Conservation (phyloP, 2,329 filamentous ascomycete species). For the Trichophyton schoenleinii region DNA sequence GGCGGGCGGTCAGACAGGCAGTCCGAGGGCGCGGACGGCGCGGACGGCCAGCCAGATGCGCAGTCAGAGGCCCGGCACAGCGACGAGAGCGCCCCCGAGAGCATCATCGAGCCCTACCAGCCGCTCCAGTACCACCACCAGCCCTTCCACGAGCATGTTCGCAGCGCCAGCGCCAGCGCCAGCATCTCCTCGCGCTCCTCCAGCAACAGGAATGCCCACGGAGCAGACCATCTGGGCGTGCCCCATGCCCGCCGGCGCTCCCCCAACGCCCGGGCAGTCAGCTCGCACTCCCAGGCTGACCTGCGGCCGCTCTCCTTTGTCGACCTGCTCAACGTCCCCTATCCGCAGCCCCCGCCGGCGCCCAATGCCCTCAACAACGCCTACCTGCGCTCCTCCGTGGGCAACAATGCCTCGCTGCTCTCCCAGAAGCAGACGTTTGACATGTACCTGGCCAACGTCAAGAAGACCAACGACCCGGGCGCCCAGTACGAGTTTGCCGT, state of each 20-base stretch:
- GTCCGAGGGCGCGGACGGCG: constrained; percentile 9
- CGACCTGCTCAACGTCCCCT: constrained; percentile 54
- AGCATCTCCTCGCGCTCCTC: constrained; percentile 21
- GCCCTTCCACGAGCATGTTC: constrained; percentile 29
- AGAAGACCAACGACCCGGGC: constrained; percentile 83
- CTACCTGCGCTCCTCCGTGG: constrained; percentile 63
- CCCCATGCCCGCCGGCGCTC: constrained; percentile 50
- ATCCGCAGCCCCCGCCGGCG: constrained; percentile 64
- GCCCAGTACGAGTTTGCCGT: constrained; percentile 95
- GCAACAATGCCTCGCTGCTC: constrained; percentile 79
- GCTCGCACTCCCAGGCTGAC: constrained; percentile 39
- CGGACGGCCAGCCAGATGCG: neutral
- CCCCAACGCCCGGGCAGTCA: constrained; percentile 38
- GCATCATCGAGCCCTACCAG: constrained; percentile 23
- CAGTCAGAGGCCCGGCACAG: constrained; percentile 4
- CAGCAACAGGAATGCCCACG: constrained; percentile 16
- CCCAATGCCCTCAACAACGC: constrained; percentile 62
- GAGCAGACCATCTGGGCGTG: constrained; percentile 35
- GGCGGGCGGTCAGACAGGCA: neutral
- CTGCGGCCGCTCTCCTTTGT: constrained; percentile 48
- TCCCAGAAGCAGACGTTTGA: constrained; percentile 89
- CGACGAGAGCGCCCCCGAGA: constrained; percentile 7
- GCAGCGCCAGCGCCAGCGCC: constrained; percentile 17
- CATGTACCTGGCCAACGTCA: constrained; percentile 94
- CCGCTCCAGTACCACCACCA: constrained; percentile 43